Conservation (phyloP, 352 stramenopile species). For the Pythium diclinum region DNA sequence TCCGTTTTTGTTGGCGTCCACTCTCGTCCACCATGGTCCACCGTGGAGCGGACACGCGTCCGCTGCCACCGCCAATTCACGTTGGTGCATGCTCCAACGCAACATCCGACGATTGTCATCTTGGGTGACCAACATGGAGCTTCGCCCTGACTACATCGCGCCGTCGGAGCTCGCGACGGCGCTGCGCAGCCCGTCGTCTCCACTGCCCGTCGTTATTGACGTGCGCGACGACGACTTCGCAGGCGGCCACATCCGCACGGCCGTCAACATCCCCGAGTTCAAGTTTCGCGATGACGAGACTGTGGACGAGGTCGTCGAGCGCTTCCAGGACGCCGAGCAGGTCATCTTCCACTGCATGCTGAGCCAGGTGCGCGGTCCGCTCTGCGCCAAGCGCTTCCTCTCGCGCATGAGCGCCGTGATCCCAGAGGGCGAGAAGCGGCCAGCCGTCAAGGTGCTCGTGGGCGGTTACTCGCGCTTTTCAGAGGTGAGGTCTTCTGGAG, state of each 20-base stretch:
- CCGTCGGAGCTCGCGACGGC: constrained; percentile 52
- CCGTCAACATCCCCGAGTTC: constrained; percentile 75
- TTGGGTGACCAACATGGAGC: constrained; percentile 9
- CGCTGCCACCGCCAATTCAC: not conserved
- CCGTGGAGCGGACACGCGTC: not conserved
- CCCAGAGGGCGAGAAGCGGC: constrained; percentile 41
- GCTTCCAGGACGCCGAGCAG: constrained; percentile 55
- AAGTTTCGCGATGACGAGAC: constrained; percentile 79
- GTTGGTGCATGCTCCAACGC: not conserved
- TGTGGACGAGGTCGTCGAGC: constrained; percentile 70
- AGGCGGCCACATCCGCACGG: constrained; percentile 70
- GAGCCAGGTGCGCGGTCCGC: constrained; percentile 78
- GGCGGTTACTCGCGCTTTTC: constrained; percentile 72
- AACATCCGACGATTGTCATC: not conserved
- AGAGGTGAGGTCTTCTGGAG: constrained; percentile 25
- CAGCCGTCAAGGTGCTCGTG: constrained; percentile 61
- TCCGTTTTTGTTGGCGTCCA: not conserved
- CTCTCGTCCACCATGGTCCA: constrained; percentile 12
- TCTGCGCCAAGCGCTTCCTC: constrained; percentile 76
- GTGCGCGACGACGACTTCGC: constrained; percentile 74
- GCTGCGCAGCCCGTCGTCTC: constrained; percentile 36
- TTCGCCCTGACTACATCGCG: constrained; percentile 37
- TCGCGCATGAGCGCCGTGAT: constrained; percentile 53
- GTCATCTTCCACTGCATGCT: constrained; percentile 90
- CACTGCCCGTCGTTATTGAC: constrained; percentile 62